Conservation (phyloP, 148 eudicot species). For the Vaccinium darrowii region DNA sequence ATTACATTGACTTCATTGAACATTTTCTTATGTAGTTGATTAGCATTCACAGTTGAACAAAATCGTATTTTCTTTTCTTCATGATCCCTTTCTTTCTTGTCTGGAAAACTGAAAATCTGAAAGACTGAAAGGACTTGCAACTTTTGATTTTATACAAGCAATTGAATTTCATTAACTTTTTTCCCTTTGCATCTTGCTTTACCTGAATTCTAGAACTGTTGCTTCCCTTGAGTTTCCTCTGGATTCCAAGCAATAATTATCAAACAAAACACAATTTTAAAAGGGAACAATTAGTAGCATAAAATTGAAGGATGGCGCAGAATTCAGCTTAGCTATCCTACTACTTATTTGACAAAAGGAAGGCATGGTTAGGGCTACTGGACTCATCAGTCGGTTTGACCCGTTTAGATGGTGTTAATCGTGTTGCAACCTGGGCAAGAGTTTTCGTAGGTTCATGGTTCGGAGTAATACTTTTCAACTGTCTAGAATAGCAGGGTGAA, state of each 20-base stretch:
- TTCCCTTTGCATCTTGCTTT: neutral
- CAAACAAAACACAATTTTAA: neutral
- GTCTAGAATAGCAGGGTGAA: neutral
- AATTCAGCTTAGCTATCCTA: neutral
- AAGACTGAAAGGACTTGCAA: neutral
- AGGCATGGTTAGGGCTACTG: neutral
- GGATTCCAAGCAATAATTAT: neutral
- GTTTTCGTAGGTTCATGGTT: neutral
- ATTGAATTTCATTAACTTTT: neutral
- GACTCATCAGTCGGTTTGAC: neutral
- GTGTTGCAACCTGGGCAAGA: neutral
- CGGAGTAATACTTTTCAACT: neutral
- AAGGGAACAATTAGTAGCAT: neutral
- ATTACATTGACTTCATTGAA: neutral
- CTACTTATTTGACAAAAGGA: neutral
- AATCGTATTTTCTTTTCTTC: neutral
- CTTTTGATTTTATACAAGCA: neutral
- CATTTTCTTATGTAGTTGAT: neutral
- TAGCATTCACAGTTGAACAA: neutral
- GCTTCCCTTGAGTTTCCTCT: neutral
- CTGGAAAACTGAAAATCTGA: neutral
- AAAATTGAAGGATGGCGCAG: neutral
- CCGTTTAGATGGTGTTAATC: neutral
- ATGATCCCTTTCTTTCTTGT: neutral
- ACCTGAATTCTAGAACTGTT: neutral